Conservation (phyloP, 805 yeast species). For the Saccharomycopsis malanga region DNA sequence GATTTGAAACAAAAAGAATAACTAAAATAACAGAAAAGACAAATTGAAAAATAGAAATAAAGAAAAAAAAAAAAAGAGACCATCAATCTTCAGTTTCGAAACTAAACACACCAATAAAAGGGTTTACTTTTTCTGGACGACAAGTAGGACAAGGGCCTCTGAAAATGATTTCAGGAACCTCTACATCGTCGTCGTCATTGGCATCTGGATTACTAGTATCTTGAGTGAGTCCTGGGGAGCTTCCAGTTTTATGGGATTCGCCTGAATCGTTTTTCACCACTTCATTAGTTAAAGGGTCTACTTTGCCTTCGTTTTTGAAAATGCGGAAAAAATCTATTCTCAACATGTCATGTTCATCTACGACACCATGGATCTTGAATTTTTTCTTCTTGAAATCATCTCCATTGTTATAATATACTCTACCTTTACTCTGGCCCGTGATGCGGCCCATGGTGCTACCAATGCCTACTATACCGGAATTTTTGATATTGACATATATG, state of each 20-base stretch:
- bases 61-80: too few relatives aligned
- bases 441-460: constrained; percentile 52
- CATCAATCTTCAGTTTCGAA: constrained; percentile 32
- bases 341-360: constrained; percentile 39
- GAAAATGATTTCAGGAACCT: constrained; percentile 42
- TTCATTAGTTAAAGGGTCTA: constrained; percentile 5
- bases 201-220: constrained; percentile 23
- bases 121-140: constrained; percentile 43
- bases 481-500: constrained; percentile 40
- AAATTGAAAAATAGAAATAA: too few relatives aligned
- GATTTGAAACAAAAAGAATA: too few relatives aligned
- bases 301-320: constrained; percentile 24
- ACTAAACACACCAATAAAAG: constrained; percentile 48
- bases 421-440: constrained; percentile 45
- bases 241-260: neutral
- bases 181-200: constrained; percentile 34
- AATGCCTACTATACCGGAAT: constrained; percentile 44
- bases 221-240: neutral
- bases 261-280: constrained; percentile 15
- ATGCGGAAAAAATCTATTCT: constrained; percentile 48
- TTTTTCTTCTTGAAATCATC: constrained; percentile 41
- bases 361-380: constrained; percentile 42
- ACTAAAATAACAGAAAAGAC: neutral
- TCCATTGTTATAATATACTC: constrained; percentile 41
- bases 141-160: constrained; percentile 48